Conservation (phyloP, 768 basidiomycete genomes). For the Pleurotus ostreatus region DNA sequence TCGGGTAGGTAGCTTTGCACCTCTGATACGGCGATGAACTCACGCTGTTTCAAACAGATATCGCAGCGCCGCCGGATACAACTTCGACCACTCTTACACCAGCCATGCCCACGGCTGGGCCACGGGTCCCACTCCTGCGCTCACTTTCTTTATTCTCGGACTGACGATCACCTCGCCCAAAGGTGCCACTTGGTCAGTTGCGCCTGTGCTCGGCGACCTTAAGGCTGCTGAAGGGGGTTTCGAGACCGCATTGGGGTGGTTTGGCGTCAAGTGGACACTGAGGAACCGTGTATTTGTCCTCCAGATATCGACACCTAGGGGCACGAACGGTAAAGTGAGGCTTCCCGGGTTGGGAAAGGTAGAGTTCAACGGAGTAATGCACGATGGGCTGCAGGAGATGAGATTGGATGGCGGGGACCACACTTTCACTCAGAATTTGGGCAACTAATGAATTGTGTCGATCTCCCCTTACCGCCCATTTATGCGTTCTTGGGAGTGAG, state of each 20-base stretch:
- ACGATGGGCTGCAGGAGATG: background rate
- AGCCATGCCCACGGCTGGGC: constrained; percentile 48
- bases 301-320: constrained; percentile 19
- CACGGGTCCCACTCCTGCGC: constrained; percentile 43
- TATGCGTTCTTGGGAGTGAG: no score
- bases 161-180: constrained; percentile 35
- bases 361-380: constrained; percentile 8
- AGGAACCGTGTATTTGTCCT: constrained; percentile 15
- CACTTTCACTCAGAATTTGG: background rate
- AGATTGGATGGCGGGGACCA: background rate
- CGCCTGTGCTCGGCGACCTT: constrained; percentile 39
- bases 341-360: constrained; percentile 21
- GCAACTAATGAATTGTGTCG: no score
- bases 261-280: constrained; percentile 35
- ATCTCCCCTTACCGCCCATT: no score
- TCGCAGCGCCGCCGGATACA: constrained; percentile 39
- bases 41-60: constrained; percentile 23
- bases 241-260: constrained; percentile 42
- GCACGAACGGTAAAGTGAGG: constrained; percentile 22
- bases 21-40: background rate
- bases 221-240: constrained; percentile 39
- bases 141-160: constrained; percentile 44
- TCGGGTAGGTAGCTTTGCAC: constrained; percentile 26
- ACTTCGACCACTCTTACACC: constrained; percentile 42
- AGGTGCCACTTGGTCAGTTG: constrained; percentile 38